Percentiles rank a stretch among this genome's conserved stretches.
Conservation (phyloP, 2,329 filamentous ascomycete genomes). For the Fusarium hostae region DNA sequence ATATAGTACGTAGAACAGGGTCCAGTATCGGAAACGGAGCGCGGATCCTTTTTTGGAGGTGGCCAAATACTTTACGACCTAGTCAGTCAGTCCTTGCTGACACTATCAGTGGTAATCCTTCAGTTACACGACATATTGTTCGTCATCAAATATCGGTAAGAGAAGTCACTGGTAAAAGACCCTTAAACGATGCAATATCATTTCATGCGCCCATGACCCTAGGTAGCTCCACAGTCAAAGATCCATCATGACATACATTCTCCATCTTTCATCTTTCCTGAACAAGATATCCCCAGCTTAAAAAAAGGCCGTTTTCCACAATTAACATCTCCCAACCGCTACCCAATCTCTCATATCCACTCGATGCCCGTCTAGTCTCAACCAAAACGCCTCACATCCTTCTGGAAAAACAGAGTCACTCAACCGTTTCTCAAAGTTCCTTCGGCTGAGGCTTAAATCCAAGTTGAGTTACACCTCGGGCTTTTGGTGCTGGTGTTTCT, state of each 20-base stretch:
- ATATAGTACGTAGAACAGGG: conserved; percentile 7
- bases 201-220: not conserved
- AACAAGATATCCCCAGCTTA: conserved; percentile 8
- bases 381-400: conserved; percentile 4
- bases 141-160: not conserved
- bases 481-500: not conserved
- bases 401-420: conserved; percentile 9
- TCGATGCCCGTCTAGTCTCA: not conserved
- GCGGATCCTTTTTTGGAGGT: conserved; percentile 3
- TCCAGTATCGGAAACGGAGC: conserved; percentile 1
- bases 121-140: not conserved
- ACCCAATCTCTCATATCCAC: not conserved
- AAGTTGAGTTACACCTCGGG: not conserved
- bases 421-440: conserved; percentile 3
- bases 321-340: not conserved
- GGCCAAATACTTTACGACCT: conserved; percentile 11
- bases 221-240: not conserved
- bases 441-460: conserved; percentile 9
- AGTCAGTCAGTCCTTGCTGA: not conserved
- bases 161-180: not conserved
- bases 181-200: not conserved
- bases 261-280: conserved; percentile 21
- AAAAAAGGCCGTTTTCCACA: conserved; percentile 16
- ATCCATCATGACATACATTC: conserved; percentile 23
- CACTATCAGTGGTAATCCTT: conserved; percentile 3